Base-by-base conservation (phyloP, 257 asterid species). In the Gentiana dahurica region DNA sequence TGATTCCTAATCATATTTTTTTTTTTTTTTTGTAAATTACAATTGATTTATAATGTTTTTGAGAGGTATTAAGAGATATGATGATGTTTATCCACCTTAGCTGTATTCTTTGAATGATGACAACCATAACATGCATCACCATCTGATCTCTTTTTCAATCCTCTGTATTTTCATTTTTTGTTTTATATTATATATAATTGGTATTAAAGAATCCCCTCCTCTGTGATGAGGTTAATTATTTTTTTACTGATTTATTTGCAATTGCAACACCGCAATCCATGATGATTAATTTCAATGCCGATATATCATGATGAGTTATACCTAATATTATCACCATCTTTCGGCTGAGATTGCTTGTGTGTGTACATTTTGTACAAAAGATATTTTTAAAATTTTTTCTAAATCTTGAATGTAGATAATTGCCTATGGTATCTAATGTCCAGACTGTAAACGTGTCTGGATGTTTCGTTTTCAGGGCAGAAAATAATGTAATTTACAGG, bases 341-440 rank as follows among this genome's bases (percentile, higher is more conserved):
- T 87, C 83, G 88, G 64, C 86, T 87, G 96, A 75, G 95, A 75
- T 77, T 82, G 90, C 79, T 41, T 35, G 1, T 36, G 11, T 24
- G 6, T 8, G 0, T 36, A 3, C 6, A 36, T 2, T 6, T 39
- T 33, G 12, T 12, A 3, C 8, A 15, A 4, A 6, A 37, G 24
- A 5, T 49, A 3, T 5, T 4, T 9, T 0, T 6, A 35, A 3
- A 4, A 4, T 1, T 55, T 4, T 4, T 7, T 34, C 11, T 10
- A 4, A 11, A n/a, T n/a, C 12, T 0, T 13, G 9, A 2, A n/a
- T 6, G 10, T 4, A 51, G 12, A 48, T 10, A 1, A 15, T 39
- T 73, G 87, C 94, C 77, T 51, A 12, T 57, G 77, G 81, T 68
- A 68, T 75, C 81, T 75, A 68, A 79, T 79, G 77, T 60, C 83